phyloP scores from a whole-genome alignment of 208 protist species.

The Tritrichomonas musculus region DNA sequence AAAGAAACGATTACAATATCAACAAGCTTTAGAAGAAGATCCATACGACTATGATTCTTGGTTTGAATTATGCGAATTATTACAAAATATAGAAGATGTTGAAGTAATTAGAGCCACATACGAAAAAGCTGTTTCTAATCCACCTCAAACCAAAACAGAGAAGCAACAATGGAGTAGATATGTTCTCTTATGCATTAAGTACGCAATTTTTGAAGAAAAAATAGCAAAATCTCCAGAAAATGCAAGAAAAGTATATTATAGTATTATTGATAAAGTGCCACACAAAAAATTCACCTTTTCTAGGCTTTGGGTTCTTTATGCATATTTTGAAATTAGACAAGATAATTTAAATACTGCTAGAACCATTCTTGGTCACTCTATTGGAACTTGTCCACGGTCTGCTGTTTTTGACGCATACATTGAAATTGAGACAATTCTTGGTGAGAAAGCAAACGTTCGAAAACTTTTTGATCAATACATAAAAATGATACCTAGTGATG shows the following conservation, averaged over 20 bases:
- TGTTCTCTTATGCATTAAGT: background rate
- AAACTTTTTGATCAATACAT: conserved; percentile 19
- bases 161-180: conserved; percentile 35
- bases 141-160: background rate
- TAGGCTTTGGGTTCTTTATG: conserved; percentile 13
- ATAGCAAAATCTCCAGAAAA: conserved; percentile 10
- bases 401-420: conserved; percentile 24
- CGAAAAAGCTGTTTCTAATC: background rate
- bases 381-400: background rate
- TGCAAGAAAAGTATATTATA: background rate
- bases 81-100: background rate
- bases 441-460: background rate
- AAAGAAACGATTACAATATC: conserved; percentile 11
- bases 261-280: background rate
- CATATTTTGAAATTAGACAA: conserved; percentile 32
- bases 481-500: background rate
- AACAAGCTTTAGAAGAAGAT: background rate
- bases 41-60: conserved; percentile 14
- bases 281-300: conserved; percentile 33
- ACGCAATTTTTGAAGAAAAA: conserved; percentile 35
- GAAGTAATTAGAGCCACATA: background rate
- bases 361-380: background rate
- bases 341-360: background rate
- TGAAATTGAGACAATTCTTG: background rate
- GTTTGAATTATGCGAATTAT: conserved; percentile 24